Evolutionary conservation across 116 monocot species (phyloP).

Genomic region (Papilionanthe hybrid): DNA sequence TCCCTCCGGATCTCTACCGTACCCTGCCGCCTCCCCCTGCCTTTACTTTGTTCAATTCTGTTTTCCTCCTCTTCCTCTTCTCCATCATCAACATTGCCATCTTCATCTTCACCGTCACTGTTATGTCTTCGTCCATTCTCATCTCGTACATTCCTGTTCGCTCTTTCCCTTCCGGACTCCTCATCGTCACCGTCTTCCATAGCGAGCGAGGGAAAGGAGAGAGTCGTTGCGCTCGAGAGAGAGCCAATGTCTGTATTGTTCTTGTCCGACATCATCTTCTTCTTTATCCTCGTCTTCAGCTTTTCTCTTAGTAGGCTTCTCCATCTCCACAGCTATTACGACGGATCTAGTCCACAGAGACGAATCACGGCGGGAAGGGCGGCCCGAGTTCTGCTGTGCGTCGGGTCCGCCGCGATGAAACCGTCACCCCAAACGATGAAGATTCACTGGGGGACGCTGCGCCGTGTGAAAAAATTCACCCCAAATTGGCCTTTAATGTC

Average conservation of each 20-base stretch:
- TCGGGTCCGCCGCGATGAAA: too few species aligned
- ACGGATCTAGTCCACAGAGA: not conserved
- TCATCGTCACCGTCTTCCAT: conserved; percentile 62
- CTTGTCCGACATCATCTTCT: conserved; percentile 2
- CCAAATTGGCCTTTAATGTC: too few species aligned
- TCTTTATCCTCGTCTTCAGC: conserved; percentile 1
- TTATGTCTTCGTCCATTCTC: conserved; percentile 10
- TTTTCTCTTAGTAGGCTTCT: conserved; percentile 12
- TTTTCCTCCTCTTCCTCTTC: not conserved
- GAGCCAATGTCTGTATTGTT: conserved; percentile 7
- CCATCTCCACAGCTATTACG: not conserved
- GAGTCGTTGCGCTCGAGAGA: conserved; percentile 22
- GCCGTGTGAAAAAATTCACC: too few species aligned
- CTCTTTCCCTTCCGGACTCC: not conserved
- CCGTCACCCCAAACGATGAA: too few species aligned
- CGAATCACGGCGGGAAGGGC: not conserved
- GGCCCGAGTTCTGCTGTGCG: too few species aligned
- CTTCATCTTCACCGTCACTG: conserved; percentile 9
- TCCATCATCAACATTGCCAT: conserved; percentile 23
- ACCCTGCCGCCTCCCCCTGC: conserved; percentile 32
- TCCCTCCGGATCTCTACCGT: conserved; percentile 73
- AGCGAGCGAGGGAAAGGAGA: conserved; percentile 54
- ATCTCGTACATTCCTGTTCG: conserved; percentile 11
- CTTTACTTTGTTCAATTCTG: not conserved
- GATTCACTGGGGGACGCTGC: too few species aligned